These are phyloP conservation scores for Nannochloropsis salina DNA, from an alignment of 108 stramenopile species.

Conservation along the genomic window DNA sequence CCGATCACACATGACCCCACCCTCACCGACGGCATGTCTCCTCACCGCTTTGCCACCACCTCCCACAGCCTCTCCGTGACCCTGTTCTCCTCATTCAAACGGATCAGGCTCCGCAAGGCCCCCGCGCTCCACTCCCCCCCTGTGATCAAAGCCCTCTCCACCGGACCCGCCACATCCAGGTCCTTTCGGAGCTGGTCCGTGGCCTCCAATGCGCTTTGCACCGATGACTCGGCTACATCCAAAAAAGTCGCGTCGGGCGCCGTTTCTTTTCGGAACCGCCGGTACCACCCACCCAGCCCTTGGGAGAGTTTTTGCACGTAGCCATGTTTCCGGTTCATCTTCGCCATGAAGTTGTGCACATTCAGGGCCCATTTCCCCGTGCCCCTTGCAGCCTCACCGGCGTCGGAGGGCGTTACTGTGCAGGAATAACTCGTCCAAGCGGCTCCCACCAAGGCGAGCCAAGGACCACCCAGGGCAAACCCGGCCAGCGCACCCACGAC, in stretches of 20 bases:
- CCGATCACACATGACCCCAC: neutral
- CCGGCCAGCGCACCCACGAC: neutral
- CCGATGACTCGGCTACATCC: neutral
- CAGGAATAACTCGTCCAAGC: slow-evolving; percentile 3
- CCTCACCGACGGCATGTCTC: slow-evolving; percentile 41
- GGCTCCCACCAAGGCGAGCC: neutral
- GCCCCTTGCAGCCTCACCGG: neutral
- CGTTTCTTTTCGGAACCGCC: neutral
- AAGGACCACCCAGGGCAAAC: neutral
- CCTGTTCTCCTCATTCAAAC: neutral
- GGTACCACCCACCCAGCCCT: neutral
- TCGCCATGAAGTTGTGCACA: slow-evolving; percentile 17
- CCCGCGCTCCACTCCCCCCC: neutral
- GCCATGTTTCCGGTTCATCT: neutral
- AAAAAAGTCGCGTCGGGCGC: neutral
- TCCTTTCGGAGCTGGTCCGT: neutral
- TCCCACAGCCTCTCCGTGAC: neutral
- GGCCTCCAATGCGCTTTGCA: neutral
- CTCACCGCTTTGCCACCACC: neutral
- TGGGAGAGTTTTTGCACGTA: neutral
- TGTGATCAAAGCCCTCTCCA: neutral
- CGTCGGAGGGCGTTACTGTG: neutral
- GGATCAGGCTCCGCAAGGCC: neutral
- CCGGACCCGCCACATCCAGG: neutral
- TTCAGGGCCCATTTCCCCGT: neutral